Conservation (phyloP, 2,329 filamentous ascomycete species). For the Claviceps capensis region DNA sequence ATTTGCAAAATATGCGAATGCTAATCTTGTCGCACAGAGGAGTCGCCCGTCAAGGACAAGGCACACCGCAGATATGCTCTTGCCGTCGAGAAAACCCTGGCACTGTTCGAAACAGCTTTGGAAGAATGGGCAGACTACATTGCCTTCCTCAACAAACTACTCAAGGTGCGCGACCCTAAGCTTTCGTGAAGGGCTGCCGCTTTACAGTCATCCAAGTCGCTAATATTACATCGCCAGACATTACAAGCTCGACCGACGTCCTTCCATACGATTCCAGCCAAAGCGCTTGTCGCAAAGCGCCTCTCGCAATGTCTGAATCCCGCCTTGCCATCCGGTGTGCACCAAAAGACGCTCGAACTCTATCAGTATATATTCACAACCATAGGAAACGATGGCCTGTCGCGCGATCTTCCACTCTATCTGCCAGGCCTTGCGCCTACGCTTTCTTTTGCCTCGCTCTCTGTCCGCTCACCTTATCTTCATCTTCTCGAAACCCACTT, state of each 20-base stretch:
- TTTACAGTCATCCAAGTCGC: not conserved
- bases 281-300: slow-evolving; percentile 71
- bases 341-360: slow-evolving; percentile 92
- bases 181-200: not conserved
- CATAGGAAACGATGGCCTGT: slow-evolving; percentile 69
- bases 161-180: slow-evolving; percentile 50
- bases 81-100: slow-evolving; percentile 73
- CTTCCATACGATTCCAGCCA: slow-evolving; percentile 63
- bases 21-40: slow-evolving; percentile 28
- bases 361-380: slow-evolving; percentile 81
- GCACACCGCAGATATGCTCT: slow-evolving; percentile 78
- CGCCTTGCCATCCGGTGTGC: slow-evolving; percentile 83
- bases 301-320: slow-evolving; percentile 93
- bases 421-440: slow-evolving; percentile 80
- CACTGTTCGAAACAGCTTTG: slow-evolving; percentile 80
- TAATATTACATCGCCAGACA: slow-evolving; percentile 38
- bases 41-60: slow-evolving; percentile 45
- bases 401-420: slow-evolving; percentile 73
- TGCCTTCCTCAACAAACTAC: slow-evolving; percentile 78
- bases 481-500: slow-evolving; percentile 73
- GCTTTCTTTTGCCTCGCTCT: slow-evolving; percentile 86
- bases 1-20: not conserved
- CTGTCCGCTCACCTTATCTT: slow-evolving; percentile 75
- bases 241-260: slow-evolving; percentile 73
- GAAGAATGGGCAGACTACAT: slow-evolving; percentile 99